phyloP scores from a whole-genome alignment of 176 grass and related monocot species.

The Oryza officinalis region DNA sequence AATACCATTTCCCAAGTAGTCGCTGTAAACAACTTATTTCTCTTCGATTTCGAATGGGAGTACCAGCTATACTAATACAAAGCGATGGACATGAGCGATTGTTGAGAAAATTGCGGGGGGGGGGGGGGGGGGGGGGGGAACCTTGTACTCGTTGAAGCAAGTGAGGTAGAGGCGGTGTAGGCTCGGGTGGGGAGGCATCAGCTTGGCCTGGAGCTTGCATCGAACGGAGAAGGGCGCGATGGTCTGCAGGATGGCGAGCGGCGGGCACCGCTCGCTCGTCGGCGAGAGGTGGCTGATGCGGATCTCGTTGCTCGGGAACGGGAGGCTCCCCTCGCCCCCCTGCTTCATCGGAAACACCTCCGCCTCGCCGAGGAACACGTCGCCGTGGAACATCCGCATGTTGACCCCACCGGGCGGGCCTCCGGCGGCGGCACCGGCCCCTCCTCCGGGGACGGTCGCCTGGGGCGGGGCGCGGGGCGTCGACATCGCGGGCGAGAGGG shows the following conservation, averaged over 20 bases:
- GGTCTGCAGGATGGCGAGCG: conserved; percentile 83
- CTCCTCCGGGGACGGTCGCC: neutral
- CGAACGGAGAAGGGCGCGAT: conserved; percentile 87
- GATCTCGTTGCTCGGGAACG: conserved; percentile 83
- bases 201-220: conserved; percentile 85
- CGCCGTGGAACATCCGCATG: conserved; percentile 82
- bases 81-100: conserved; percentile 2
- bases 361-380: conserved; percentile 68
- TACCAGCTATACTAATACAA: neutral
- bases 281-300: conserved; percentile 87
- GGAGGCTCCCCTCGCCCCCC: conserved; percentile 32
- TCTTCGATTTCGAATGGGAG: conserved; percentile 28
- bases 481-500: conserved; percentile 33
- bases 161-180: conserved; percentile 65
- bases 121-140: conserved; percentile 12
- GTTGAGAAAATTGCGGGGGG: neutral
- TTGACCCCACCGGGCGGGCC: conserved; percentile 28
- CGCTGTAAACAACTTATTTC: neutral
- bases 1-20: neutral
- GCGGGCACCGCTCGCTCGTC: conserved; percentile 75
- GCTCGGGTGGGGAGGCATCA: conserved; percentile 43
- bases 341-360: conserved; percentile 63
- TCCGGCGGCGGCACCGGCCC: neutral
- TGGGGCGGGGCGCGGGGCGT: conserved; percentile 34
- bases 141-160: conserved; percentile 89